Evolutionary conservation across 129 eudicot species (phyloP).

Genomic region (Arctium lappa): DNA sequence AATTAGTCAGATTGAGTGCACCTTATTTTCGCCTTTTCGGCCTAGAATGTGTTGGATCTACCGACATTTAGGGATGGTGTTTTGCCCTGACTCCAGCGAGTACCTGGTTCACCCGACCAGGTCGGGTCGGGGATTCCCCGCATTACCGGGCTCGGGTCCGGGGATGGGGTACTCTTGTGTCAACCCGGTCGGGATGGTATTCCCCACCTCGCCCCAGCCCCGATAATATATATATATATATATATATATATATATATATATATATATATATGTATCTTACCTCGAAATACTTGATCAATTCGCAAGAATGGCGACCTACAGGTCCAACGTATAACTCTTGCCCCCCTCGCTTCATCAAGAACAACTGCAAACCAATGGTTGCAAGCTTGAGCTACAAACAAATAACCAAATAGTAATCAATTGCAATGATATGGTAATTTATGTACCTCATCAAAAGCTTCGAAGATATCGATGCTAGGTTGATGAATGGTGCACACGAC

Average conservation of each 20-base stretch:
- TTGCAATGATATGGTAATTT: neutral
- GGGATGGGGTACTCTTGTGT: too few species aligned
- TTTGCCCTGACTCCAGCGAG: neutral
- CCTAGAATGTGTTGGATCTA: neutral
- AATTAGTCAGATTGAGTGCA: neutral
- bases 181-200: neutral
- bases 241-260: neutral
- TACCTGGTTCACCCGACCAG: neutral
- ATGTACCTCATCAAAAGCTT: constrained; percentile 63
- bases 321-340: constrained; percentile 83
- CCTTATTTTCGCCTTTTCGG: neutral
- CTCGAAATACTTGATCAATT: constrained; percentile 77
- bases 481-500: constrained; percentile 73
- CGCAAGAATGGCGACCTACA: constrained; percentile 71
- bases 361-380: constrained; percentile 40
- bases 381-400: neutral
- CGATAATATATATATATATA: neutral
- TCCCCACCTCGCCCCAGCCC: neutral
- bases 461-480: constrained; percentile 61
- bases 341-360: constrained; percentile 89
- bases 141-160: too few species aligned
- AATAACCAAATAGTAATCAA: neutral
- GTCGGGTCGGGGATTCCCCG: neutral
- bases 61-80: neutral
- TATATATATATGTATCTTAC: constrained; percentile 8